Base-by-base conservation (phyloP, 106 monocot genomes). In the Triglochin maritima region DNA sequence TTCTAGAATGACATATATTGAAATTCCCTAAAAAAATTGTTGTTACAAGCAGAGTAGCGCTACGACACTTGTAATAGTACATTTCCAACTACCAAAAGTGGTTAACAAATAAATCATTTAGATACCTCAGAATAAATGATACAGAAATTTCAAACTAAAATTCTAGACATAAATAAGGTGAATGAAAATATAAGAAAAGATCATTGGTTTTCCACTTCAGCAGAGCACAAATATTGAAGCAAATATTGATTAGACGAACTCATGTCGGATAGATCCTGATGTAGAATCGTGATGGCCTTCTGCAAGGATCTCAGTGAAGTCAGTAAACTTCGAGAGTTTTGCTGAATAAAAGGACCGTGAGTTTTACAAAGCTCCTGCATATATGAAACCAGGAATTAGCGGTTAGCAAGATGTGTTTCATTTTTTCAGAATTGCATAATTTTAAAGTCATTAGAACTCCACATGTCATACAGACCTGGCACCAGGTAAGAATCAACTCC, bases 241-340 rank as follows among this genome's bases (percentile, higher is more conserved):
- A 88, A 55, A 71, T 91, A 91, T 51, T 96, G 84, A 66, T 96
- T 96, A 13, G 91, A 88, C 42, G 88, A 96, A 71, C 88, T 91
- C 16, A 70, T 84, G 43, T 88, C 91, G 11, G 78, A 64, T 57
- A 96, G 66, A 80, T 96, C 96, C 75, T 96, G 91, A 74, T 96
- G 96, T 52, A 91, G 17, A 54, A 72, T 85, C 64, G 88, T 82
- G 63, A 88, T 81, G 49, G 90, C 79, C 66, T 96, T 91, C 72
- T 96, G 91, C 80, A 96, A 77, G 57, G 88, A 91, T 72, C 81
- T 90, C 16, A 96, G 65, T n/a, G 85, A 67, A 41, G 96, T 83
- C 73, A 91, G 83, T 60, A 96, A 70, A 67, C 63, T 80, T 76
- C 84, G 81, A 43, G 85, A 91, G 63, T 96, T 96, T 76, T 88